phyloP scores from a whole-genome alignment of 148 eudicot species.

The Fagopyrum homotropicum region DNA sequence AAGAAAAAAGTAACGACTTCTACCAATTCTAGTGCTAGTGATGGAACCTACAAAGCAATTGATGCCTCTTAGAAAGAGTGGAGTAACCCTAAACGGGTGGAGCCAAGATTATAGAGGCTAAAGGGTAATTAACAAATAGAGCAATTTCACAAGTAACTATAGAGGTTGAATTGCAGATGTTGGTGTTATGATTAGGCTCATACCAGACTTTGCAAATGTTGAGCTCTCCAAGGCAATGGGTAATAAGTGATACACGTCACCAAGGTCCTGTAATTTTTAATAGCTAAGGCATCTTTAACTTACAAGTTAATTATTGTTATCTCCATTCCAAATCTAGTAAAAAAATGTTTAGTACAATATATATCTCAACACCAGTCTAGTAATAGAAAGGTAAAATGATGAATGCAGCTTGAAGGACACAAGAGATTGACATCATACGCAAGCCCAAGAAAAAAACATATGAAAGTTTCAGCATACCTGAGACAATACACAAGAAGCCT shows the following conservation, averaged over 20 bases:
- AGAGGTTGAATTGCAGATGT: not conserved
- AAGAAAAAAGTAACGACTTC: not conserved
- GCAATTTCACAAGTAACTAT: conserved; percentile 3
- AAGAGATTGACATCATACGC: not conserved
- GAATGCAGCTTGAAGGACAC: not conserved
- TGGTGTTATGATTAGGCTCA: not conserved
- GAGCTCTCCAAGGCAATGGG: not conserved
- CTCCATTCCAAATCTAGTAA: not conserved
- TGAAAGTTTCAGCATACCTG: conserved; percentile 41
- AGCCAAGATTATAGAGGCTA: not conserved
- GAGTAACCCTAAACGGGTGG: not conserved
- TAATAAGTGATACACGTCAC: not conserved
- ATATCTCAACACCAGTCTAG: not conserved
- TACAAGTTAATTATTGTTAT: not conserved
- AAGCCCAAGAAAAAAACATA: not conserved
- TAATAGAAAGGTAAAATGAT: not conserved
- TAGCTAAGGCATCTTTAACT: not conserved
- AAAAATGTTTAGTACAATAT: not conserved
- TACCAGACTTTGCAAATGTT: not conserved
- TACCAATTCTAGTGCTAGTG: not conserved
- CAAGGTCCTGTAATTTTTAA: not conserved
- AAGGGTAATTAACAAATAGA: not conserved
- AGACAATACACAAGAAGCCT: conserved; percentile 79
- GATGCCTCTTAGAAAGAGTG: not conserved
- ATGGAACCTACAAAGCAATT: not conserved